These are phyloP conservation scores for Noccaea caerulescens DNA, from an alignment of 345 rosid species.

Conservation along the genomic window DNA sequence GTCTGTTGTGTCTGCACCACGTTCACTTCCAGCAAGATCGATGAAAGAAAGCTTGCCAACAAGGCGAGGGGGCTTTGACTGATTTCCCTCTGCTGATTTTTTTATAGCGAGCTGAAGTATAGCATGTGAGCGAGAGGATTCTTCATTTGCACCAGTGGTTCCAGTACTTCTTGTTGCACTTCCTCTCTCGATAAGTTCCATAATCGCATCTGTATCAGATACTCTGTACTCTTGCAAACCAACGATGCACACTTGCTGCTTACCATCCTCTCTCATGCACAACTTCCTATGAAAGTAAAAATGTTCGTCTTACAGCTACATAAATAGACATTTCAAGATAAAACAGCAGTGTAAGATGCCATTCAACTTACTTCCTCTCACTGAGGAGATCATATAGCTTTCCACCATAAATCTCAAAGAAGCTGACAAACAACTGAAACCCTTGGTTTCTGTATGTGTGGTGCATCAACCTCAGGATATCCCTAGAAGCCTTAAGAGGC, in stretches of 20 bases:
- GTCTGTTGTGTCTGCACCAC: conserved; percentile 99
- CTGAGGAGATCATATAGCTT: conserved; percentile 90
- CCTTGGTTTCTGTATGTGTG: conserved; percentile 95
- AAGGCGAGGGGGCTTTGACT: conserved; percentile 85
- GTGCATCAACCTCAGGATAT: conserved; percentile 94
- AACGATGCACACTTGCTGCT: conserved; percentile 96
- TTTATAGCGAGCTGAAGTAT: conserved; percentile 95
- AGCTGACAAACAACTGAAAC: conserved; percentile 88
- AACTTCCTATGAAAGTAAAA: conserved; percentile 60
- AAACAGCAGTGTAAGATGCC: conserved; percentile 1
- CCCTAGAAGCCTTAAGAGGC: conserved; percentile 93
- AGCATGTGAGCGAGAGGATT: conserved; percentile 98
- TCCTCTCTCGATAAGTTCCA: conserved; percentile 95
- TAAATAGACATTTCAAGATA: conserved; percentile 19
- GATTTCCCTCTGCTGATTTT: conserved; percentile 78
- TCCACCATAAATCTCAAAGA: conserved; percentile 97
- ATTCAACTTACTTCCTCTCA: conserved; percentile 85
- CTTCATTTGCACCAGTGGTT: conserved; percentile 98
- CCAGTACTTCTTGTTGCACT: conserved; percentile 91
- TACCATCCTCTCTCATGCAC: conserved; percentile 99
- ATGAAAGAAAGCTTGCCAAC: conserved; percentile 97
- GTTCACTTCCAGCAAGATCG: conserved; percentile 99
- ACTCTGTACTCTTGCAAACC: conserved; percentile 96
- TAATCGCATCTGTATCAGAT: conserved; percentile 89
- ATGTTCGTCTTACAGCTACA: not conserved